Conservation (phyloP, 148 eudicot species). For the Camellia sinensis region DNA sequence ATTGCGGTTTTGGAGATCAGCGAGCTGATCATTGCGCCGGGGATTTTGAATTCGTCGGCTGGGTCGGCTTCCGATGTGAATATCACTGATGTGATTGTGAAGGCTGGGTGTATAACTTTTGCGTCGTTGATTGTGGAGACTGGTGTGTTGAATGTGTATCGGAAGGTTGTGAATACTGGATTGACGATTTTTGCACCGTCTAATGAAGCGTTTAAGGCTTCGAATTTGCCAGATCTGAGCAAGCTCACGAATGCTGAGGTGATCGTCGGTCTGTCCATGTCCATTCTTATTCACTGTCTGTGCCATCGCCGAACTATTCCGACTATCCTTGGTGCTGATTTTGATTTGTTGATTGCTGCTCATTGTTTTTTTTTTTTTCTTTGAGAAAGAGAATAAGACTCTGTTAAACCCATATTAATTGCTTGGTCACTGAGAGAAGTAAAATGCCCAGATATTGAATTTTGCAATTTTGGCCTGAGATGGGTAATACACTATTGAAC, state of each 20-base stretch:
- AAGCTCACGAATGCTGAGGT: constrained; percentile 48
- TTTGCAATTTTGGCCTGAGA: no score
- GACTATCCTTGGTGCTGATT: no score
- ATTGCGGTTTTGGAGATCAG: constrained; percentile 48
- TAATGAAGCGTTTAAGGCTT: constrained; percentile 65
- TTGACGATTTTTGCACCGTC: constrained; percentile 44
- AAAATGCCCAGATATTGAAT: no score
- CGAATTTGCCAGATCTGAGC: constrained; percentile 47
- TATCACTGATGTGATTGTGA: constrained; percentile 39
- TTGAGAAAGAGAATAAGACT: no score
- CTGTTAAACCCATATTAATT: no score
- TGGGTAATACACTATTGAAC: no score
- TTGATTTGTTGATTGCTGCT: no score
- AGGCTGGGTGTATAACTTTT: constrained; percentile 54
- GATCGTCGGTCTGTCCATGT: no score
- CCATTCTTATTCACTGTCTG: no score
- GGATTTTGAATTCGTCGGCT: constrained; percentile 27
- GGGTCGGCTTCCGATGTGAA: constrained; percentile 29
- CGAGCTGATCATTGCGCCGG: constrained; percentile 34
- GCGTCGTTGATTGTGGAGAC: constrained; percentile 20
- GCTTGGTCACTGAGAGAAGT: no score
- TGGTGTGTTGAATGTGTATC: constrained; percentile 48
- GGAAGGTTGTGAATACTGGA: constrained; percentile 13
- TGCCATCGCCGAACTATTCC: no score
- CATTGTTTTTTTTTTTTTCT: no score